phyloP scores from a whole-genome alignment of 1,284 basidiomycete species.

The Agroathelia rolfsii region DNA sequence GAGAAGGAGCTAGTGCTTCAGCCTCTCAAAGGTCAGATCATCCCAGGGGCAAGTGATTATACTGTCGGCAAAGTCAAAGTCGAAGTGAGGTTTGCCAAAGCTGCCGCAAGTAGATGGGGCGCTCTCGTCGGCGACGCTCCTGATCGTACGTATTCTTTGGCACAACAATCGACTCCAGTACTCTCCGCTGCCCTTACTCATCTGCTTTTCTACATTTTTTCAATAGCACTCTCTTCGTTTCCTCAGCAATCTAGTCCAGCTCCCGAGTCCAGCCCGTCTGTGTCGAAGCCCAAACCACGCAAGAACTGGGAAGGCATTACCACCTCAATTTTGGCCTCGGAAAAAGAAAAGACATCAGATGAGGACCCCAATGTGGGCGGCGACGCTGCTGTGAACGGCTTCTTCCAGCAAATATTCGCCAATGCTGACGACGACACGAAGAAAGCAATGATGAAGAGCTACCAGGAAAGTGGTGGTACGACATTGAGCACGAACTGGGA shows the following conservation, averaged over 20 bases:
- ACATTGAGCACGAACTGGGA: slow-evolving; percentile 91
- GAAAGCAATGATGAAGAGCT: slow-evolving; percentile 95
- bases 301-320: slow-evolving; percentile 85
- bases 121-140: slow-evolving; percentile 62
- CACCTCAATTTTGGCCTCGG: slow-evolving; percentile 46
- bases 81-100: slow-evolving; percentile 63
- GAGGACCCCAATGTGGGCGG: slow-evolving; percentile 81
- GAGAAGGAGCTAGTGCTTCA: slow-evolving; percentile 56
- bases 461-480: slow-evolving; percentile 84
- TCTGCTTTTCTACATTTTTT: slow-evolving; percentile 5
- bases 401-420: slow-evolving; percentile 79
- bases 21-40: slow-evolving; percentile 76
- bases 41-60: slow-evolving; percentile 50
- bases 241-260: too few species aligned
- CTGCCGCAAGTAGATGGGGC: slow-evolving; percentile 62
- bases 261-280: slow-evolving; percentile 23
- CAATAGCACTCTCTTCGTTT: slow-evolving; percentile 20
- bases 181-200: not conserved
- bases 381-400: slow-evolving; percentile 64
- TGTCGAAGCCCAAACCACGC: slow-evolving; percentile 29
- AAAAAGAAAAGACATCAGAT: slow-evolving; percentile 51
- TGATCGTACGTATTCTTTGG: slow-evolving; percentile 43
- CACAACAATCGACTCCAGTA: not conserved
- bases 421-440: slow-evolving; percentile 84
- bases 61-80: slow-evolving; percentile 79